These are phyloP conservation scores for Spergularia marina DNA, from an alignment of 148 eudicot species.

Conservation along the genomic window DNA sequence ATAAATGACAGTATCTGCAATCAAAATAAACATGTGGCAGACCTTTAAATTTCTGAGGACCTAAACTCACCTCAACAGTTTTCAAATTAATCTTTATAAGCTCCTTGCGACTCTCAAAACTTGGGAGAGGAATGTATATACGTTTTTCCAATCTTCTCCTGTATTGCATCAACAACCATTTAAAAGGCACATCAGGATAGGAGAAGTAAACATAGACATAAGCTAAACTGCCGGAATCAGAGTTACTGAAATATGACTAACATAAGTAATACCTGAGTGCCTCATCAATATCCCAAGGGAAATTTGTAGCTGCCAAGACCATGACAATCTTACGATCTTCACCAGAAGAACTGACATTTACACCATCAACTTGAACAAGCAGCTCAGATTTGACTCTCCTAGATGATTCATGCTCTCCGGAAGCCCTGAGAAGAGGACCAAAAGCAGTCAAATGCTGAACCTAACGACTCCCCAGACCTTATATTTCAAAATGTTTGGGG, in stretches of 20 bases:
- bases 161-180: constrained; percentile 30
- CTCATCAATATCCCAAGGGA: constrained; percentile 99
- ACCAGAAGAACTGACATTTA: constrained; percentile 62
- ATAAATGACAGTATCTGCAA: neutral
- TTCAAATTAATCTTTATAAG: constrained; percentile 91
- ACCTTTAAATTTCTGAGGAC: neutral
- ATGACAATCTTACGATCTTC: constrained; percentile 99
- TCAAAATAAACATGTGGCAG: neutral
- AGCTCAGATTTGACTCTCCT: constrained; percentile 98
- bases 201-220: constrained; percentile 7
- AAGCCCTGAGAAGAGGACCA: constrained; percentile 57
- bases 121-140: constrained; percentile 93
- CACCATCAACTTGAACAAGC: constrained; percentile 99
- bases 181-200: neutral
- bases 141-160: constrained; percentile 98
- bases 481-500: neutral
- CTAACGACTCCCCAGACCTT: neutral
- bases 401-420: constrained; percentile 99
- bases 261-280: constrained; percentile 64
- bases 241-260: neutral
- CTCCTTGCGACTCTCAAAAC: constrained; percentile 90
- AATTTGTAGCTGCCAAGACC: constrained; percentile 99
- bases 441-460: constrained; percentile 9
- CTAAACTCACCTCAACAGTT: constrained; percentile 67
- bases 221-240: neutral